phyloP scores from a whole-genome alignment of 331 rosid genomes.

The Spiraea crenata region DNA sequence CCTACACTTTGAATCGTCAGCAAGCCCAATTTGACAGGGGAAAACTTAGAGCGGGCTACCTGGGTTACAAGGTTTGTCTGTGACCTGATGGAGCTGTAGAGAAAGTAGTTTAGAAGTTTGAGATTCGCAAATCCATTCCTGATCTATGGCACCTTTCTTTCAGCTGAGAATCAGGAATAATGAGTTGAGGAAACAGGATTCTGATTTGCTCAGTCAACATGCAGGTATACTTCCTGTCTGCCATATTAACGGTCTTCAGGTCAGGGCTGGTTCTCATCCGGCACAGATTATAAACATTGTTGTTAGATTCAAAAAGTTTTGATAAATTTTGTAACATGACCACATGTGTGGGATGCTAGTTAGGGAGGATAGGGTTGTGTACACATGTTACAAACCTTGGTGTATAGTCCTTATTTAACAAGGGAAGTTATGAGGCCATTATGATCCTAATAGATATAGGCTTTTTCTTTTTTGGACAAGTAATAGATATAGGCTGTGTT shows the following conservation, averaged over 20 bases:
- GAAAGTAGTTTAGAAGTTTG: constrained; percentile 1
- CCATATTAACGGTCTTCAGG: background rate
- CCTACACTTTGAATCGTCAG: background rate
- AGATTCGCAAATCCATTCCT: background rate
- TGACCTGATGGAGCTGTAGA: background rate
- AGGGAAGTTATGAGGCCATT: background rate
- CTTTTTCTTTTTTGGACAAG: too few relatives aligned
- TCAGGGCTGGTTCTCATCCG: background rate
- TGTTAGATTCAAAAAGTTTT: background rate
- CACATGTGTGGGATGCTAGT: background rate
- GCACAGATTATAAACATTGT: background rate
- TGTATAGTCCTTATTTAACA: background rate
- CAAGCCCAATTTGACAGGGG: background rate
- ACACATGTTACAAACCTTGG: background rate
- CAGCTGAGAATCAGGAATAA: background rate
- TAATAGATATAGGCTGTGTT: too few relatives aligned
- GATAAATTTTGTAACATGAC: background rate
- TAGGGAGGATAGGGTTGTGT: too few relatives aligned
- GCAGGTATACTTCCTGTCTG: background rate
- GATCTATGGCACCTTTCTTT: background rate
- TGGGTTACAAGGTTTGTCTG: background rate
- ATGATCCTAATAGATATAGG: too few relatives aligned
- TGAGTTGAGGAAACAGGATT: background rate
- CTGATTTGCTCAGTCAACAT: background rate
- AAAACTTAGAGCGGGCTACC: background rate